Base-by-base conservation (phyloP, 2,329 filamentous ascomycete genomes). In the Fusarium clavum region DNA sequence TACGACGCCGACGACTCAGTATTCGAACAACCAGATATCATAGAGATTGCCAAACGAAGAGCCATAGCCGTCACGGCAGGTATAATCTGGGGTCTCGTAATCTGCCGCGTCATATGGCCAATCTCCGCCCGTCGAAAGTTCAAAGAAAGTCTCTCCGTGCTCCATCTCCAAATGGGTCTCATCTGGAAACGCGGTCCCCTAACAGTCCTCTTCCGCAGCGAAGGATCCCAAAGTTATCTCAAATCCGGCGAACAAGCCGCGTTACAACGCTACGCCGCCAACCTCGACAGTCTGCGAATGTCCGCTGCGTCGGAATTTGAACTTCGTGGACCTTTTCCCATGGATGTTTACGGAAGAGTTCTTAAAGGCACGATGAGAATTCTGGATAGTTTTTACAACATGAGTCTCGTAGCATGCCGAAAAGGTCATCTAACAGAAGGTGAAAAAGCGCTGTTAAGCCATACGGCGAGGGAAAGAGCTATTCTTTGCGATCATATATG, bases 151-250 rank as follows among this genome's bases (percentile, higher is more conserved):
- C 85, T 98, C 2, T 92, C 93, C 6, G 84, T 97, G 10, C 84
- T 99, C 2, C 98, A 96, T 87, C 86, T 99, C 3, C 93, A 97
- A 59, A 95, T 99, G 90, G 93, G 94, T 12, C 85, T 98, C 18
- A 94, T 98, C 69, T 99, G 96, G 96, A 97, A 95, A 80, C 89
- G 94, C 30, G 95, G 97, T 5, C 96, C 96, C 0, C 83, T 98
- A 12, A 91, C 92, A 1, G 89, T 91, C 1, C 85, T 97, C 41
- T 83, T 90, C 0, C 86, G 90, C 41, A 88, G 85, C 49, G 82
- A 88, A 69, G 82, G 81, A 30, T 83, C 84, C 30, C 94, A 97
- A 76, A 90, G 92, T 57, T 98, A 95, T 73, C 79, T 82, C 77
- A 76, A 75, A 64, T 63, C 64, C 0, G 53, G 63, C 0, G 62